Conservation (phyloP, 2,329 filamentous ascomycete species). For the Fusarium tanahbumbuense region DNA sequence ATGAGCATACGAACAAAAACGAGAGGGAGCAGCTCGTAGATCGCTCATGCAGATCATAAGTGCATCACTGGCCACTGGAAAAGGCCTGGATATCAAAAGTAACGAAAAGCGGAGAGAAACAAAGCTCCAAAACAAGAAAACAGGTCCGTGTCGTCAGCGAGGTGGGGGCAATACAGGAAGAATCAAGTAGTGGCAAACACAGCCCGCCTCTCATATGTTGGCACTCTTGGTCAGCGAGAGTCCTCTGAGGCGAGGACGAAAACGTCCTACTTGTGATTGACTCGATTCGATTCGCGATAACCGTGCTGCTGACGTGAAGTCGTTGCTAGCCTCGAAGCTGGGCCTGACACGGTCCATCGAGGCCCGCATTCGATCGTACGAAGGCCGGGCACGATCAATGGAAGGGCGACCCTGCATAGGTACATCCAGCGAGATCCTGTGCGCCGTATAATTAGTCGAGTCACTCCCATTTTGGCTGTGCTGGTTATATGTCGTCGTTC, state of each 20-base stretch:
- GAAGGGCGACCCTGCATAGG: conserved; percentile 61
- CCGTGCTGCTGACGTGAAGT: conserved; percentile 91
- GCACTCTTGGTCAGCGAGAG: conserved; percentile 58
- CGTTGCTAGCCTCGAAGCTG: conserved; percentile 87
- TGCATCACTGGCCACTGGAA: conserved; percentile 48
- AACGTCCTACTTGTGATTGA: conserved; percentile 58
- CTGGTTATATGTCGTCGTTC: conserved; percentile 77
- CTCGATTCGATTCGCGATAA: conserved; percentile 85
- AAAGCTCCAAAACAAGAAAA: conserved; percentile 41
- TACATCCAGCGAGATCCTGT: conserved; percentile 70
- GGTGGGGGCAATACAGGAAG: conserved; percentile 48
- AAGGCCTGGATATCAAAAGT: conserved; percentile 54
- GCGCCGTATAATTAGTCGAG: conserved; percentile 87
- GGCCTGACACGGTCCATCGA: conserved; percentile 88
- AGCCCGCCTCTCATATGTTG: conserved; percentile 48
- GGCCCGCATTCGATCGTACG: conserved; percentile 86
- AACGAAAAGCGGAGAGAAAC: conserved; percentile 43
- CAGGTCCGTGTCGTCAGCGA: conserved; percentile 25
- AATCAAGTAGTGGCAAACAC: conserved; percentile 25
- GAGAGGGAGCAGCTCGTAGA: conserved; percentile 54
- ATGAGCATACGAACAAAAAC: conserved; percentile 35
- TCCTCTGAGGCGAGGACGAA: conserved; percentile 56
- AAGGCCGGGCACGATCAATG: conserved; percentile 78
- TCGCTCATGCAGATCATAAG: conserved; percentile 64
- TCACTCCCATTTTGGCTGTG: conserved; percentile 93